phyloP scores from a whole-genome alignment of 2,329 filamentous ascomycete species.

The Parafenestella ontariensis region DNA sequence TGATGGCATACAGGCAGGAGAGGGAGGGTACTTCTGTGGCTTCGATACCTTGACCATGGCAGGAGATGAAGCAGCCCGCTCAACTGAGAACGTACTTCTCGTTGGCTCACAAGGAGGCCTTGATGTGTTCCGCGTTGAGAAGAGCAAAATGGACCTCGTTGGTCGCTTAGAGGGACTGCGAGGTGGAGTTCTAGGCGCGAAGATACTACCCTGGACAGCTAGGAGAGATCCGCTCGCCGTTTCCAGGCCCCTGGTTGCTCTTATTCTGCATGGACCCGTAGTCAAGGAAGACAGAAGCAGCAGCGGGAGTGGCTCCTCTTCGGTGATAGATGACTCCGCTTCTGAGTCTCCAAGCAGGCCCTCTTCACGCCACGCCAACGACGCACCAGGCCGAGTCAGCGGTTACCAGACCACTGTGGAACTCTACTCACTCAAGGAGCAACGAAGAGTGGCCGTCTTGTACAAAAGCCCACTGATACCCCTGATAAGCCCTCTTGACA shows the following conservation, averaged over 20 bases:
- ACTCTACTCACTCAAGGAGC: slow-evolving; percentile 83
- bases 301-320: slow-evolving; percentile 45
- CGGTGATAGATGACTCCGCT: slow-evolving; percentile 46
- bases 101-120: slow-evolving; percentile 82
- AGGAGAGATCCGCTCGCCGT: slow-evolving; percentile 60
- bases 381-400: slow-evolving; percentile 52
- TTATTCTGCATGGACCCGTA: slow-evolving; percentile 80
- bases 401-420: slow-evolving; percentile 88
- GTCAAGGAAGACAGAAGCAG: slow-evolving; percentile 56
- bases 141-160: slow-evolving; percentile 72
- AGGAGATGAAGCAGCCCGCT: slow-evolving; percentile 52
- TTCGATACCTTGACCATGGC: slow-evolving; percentile 72
- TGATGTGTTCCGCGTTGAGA: slow-evolving; percentile 76
- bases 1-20: slow-evolving; percentile 66
- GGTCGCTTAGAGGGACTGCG: slow-evolving; percentile 77
- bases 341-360: slow-evolving; percentile 48
- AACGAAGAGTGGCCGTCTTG: slow-evolving; percentile 73
- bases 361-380: slow-evolving; percentile 37
- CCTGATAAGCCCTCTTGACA: slow-evolving; percentile 62
- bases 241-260: slow-evolving; percentile 75
- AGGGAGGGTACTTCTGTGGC: slow-evolving; percentile 78
- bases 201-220: slow-evolving; percentile 76
- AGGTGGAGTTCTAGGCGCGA: slow-evolving; percentile 81
- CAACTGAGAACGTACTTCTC: slow-evolving; percentile 70
- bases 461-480: slow-evolving; percentile 72